Evolutionary conservation across 1,139 yeast genomes (phyloP).

Genomic region (Yamadazyma dendronema): DNA sequence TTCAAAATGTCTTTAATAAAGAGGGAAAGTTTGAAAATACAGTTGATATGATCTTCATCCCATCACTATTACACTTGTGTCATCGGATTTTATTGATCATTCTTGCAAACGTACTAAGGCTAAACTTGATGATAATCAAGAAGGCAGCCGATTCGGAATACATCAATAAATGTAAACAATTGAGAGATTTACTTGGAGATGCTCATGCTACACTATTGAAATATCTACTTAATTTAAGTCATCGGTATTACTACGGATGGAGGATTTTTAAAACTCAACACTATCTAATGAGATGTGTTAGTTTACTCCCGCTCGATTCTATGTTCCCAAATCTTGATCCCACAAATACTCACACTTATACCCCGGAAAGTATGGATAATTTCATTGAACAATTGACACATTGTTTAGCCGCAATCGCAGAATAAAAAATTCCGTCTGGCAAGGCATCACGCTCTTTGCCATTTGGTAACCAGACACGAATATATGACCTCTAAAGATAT

Average conservation of each 20-base stretch:
- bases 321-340: conserved; percentile 3
- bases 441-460: background rate
- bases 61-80: conserved; percentile 3
- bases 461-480: background rate
- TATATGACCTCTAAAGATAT: background rate
- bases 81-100: conserved; percentile 3
- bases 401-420: background rate
- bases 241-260: conserved; percentile 7
- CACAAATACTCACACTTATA: background rate
- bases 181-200: background rate
- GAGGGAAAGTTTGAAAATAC: conserved; percentile 1
- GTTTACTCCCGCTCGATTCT: conserved; percentile 2
- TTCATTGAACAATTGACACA: background rate
- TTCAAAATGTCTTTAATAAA: conserved; percentile 1
- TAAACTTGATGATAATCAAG: conserved; percentile 3
- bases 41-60: conserved; percentile 4
- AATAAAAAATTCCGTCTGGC: background rate
- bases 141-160: background rate
- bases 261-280: conserved; percentile 5
- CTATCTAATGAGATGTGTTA: conserved; percentile 6
- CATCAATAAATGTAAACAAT: background rate
- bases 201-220: conserved; percentile 1
- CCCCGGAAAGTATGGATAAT: background rate
- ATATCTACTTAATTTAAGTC: conserved; percentile 3
- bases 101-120: conserved; percentile 1